Evolutionary conservation across 371 early-diverging fungal species (phyloP).

Genomic region (Cokeromyces recurvatus): DNA sequence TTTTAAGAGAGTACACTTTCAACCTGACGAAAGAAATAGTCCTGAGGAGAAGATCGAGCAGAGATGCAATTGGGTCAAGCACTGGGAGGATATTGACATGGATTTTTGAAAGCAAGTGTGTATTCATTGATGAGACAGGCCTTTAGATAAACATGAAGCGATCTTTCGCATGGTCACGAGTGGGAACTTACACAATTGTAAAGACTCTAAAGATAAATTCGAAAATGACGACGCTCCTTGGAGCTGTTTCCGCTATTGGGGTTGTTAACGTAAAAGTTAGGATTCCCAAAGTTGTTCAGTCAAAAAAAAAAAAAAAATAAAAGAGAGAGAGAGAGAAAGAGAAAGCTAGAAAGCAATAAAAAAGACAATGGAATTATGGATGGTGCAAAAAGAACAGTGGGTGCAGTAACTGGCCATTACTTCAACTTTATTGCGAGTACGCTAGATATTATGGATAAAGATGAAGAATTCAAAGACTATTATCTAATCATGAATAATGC

Average conservation of each 20-base stretch:
- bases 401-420: conserved; percentile 7
- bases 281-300: not conserved
- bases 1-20: conserved; percentile 13
- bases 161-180: not conserved
- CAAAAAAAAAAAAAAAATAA: no score
- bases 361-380: not conserved
- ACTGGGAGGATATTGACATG: not conserved
- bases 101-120: conserved; percentile 1
- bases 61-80: conserved; percentile 7
- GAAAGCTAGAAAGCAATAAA: not conserved
- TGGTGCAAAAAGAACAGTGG: not conserved
- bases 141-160: conserved; percentile 1
- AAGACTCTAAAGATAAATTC: not conserved
- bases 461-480: no score
- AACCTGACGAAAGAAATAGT: conserved; percentile 14
- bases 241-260: not conserved
- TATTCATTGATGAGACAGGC: conserved; percentile 8
- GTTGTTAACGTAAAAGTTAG: not conserved
- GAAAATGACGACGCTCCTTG: not conserved
- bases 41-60: conserved; percentile 8
- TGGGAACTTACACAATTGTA: not conserved
- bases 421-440: not conserved
- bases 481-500: no score
- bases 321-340: no score
- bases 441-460: no score